Conservation (phyloP, 1,284 basidiomycete species). For the Hortiboletus rubellus region DNA sequence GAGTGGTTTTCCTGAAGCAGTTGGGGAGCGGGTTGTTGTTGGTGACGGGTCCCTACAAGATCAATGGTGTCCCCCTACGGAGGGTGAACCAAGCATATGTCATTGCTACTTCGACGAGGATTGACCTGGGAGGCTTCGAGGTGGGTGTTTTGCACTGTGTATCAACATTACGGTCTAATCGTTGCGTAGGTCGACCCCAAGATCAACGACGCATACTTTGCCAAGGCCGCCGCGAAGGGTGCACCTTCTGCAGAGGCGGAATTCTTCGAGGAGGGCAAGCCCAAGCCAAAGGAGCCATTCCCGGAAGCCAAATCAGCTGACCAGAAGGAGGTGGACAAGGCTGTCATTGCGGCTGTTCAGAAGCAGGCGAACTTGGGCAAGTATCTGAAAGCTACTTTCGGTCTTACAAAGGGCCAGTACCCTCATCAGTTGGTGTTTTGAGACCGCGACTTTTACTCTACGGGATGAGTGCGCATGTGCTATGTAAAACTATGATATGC, state of each 20-base stretch:
- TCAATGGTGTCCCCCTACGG: conserved; percentile 98
- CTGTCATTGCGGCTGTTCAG: conserved; percentile 85
- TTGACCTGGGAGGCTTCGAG: conserved; percentile 80
- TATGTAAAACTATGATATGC: conserved; percentile 29
- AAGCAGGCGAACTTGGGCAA: conserved; percentile 91
- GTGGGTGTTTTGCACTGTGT: conserved; percentile 41
- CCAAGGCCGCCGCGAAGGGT: conserved; percentile 74
- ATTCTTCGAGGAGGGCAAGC: conserved; percentile 94
- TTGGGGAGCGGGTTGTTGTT: conserved; percentile 90
- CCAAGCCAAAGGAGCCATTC: conserved; percentile 89
- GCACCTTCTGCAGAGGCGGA: conserved; percentile 87
- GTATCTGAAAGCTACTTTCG: conserved; percentile 94
- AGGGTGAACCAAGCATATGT: conserved; percentile 99
- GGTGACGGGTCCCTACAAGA: conserved; percentile 97
- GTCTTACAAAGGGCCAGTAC: conserved; percentile 93
- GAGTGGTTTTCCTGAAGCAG: conserved; percentile 98
- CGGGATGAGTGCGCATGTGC: conserved; percentile 19
- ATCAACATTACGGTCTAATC: conserved; percentile 10
- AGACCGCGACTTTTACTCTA: conserved; percentile 28
- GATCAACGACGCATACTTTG: conserved; percentile 95
- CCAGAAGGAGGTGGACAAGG: conserved; percentile 92
- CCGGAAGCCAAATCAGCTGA: conserved; percentile 88
- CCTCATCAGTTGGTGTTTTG: conserved; percentile 88
- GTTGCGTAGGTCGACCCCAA: conserved; percentile 73
- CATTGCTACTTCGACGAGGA: conserved; percentile 96